phyloP scores from a whole-genome alignment of 164 flowering plant genomes.

The Chimonanthus praecox region DNA sequence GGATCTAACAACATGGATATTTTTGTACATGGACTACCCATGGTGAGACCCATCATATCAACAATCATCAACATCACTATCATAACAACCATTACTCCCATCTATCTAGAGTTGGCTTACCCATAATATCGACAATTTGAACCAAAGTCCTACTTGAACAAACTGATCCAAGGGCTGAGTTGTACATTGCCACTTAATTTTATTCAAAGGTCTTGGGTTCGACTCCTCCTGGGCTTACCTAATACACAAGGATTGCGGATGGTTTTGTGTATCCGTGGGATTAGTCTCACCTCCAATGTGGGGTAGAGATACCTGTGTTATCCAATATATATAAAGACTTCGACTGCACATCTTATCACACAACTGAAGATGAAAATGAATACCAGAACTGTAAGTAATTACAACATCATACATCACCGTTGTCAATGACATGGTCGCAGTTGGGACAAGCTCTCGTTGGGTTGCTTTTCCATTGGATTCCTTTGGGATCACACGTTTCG shows the following conservation, averaged over 20 bases:
- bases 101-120: too few species aligned
- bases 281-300: too few species aligned
- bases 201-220: too few species aligned
- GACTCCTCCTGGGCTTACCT: not conserved
- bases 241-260: not conserved
- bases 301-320: too few species aligned
- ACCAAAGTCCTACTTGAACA: too few species aligned
- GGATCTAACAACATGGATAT: not conserved
- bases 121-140: too few species aligned
- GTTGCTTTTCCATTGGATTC: slow-evolving; percentile 67
- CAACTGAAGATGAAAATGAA: not conserved
- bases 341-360: not conserved
- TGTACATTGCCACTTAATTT: too few species aligned
- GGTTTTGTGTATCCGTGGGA: too few species aligned
- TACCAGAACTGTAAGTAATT: not conserved
- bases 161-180: not conserved
- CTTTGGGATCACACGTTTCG: slow-evolving; percentile 34
- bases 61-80: not conserved
- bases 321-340: too few species aligned
- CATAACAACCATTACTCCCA: too few species aligned
- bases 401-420: slow-evolving; percentile 60
- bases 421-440: slow-evolving; percentile 67
- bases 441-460: slow-evolving; percentile 80
- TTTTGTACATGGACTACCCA: not conserved
- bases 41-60: not conserved